Conservation (phyloP, 1,139 yeast genomes). For the Wickerhamomyces sp. region DNA sequence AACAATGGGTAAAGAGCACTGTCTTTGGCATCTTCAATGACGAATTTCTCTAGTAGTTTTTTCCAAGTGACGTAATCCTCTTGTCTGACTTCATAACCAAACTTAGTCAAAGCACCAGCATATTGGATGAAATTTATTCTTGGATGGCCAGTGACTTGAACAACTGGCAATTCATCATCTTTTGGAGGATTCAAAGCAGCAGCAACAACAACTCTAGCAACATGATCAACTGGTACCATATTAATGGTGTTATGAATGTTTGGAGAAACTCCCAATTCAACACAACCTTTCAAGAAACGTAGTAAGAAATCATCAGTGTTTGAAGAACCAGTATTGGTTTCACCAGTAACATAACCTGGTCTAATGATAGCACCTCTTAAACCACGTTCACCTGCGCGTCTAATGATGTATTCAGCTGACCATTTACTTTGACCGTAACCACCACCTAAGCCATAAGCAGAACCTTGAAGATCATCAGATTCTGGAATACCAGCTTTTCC, state of each 20-base stretch:
- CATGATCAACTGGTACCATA: slow-evolving; percentile 98
- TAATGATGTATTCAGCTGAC: slow-evolving; percentile 88
- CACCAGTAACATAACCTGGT: slow-evolving; percentile 96
- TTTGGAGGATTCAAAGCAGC: slow-evolving; percentile 74
- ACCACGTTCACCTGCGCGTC: slow-evolving; percentile 85
- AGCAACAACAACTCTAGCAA: slow-evolving; percentile 86
- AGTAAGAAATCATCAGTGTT: slow-evolving; percentile 95
- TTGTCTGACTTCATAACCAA: slow-evolving; percentile 65
- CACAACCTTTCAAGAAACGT: slow-evolving; percentile 91
- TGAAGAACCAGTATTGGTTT: slow-evolving; percentile 74
- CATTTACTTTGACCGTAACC: slow-evolving; percentile 98
- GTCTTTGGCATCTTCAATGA: slow-evolving; percentile 64
- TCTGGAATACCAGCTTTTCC: slow-evolving; percentile 78
- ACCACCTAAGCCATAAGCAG: slow-evolving; percentile 73
- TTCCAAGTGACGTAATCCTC: slow-evolving; percentile 80
- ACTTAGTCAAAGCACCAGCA: slow-evolving; percentile 56
- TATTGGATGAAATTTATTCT: slow-evolving; percentile 76
- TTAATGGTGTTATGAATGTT: slow-evolving; percentile 83
- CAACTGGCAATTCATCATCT: slow-evolving; percentile 53
- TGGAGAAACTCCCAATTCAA: slow-evolving; percentile 81
- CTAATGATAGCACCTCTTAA: slow-evolving; percentile 84
- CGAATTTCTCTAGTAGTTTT: slow-evolving; percentile 65
- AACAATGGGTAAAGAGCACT: slow-evolving; percentile 88
- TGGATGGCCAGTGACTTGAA: slow-evolving; percentile 97
- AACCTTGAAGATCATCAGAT: slow-evolving; percentile 76